Evolutionary conservation across 2,329 filamentous ascomycete species (phyloP), one percentile per base, ranked within the genome.

Genomic region (Cryphonectria naterciae): DNA sequence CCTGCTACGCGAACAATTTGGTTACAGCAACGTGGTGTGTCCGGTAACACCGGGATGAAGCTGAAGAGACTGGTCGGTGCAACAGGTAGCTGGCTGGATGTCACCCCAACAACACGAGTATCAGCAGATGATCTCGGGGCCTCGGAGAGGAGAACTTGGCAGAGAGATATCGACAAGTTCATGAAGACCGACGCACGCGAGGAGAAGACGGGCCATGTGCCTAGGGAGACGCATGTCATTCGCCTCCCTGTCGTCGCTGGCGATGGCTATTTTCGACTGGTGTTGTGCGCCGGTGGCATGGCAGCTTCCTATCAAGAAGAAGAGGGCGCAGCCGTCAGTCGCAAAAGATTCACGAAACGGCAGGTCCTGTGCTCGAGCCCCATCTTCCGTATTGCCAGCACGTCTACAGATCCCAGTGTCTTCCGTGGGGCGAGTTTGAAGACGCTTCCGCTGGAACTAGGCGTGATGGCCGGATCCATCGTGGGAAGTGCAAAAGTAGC

Each of bases 191-290:
- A 85, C 0, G 79, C 83, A 2, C 81, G 81, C 25, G 83, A 85
- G 1, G 83, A 85, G 1, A 75, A 77, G n/a, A 73, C 81, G 2
- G 22, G 43, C 15, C 68, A 62, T 41, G 28, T 41, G 13, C 68
- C 68, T 2, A 58, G 68, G 19, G 80, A 79, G 77, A 93, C 91
- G 0, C 86, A 87, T 39, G 81, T 93, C 1, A 81, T 92, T 7
- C 85, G 90, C 4, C 89, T 93, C 61, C 91, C 91, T 0, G 87
- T 87, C 0, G 83, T 86, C 0, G 88, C 88, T 0, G 83, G 83
- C 0, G 91, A 93, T 77, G 91, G 91, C 0, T 93, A 93, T 76
- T 90, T 92, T 69, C 88, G 91, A 15, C 81, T 93, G 5, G 86
- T 92, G 0, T 81, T 93, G 11, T 92, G 89, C 72, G 79, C 83